A percentile compares a stretch with the other conserved stretches of the same genome.
Evolutionary conservation across 768 basidiomycete genomes (phyloP).

Genomic region (Amanita molliuscula): DNA sequence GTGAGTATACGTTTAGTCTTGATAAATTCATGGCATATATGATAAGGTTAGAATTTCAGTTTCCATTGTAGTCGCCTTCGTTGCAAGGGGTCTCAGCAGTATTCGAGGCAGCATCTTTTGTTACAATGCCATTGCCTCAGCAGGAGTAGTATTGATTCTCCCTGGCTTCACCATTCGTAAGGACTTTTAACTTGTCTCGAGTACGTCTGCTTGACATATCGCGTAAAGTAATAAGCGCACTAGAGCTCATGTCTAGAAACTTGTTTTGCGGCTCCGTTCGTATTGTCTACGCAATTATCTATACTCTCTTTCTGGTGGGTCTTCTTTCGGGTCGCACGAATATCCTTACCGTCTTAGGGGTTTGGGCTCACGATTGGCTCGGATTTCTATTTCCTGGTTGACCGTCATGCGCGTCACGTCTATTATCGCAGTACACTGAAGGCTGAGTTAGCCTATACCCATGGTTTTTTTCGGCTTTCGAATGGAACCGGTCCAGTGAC

Average conservation of each 20-base stretch:
- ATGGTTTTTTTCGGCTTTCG: constrained; percentile 40
- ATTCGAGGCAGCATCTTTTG: constrained; percentile 73
- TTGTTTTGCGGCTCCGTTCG: constrained; percentile 75
- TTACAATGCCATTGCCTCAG: constrained; percentile 83
- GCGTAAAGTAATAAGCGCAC: constrained; percentile 55
- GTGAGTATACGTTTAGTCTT: constrained; percentile 34
- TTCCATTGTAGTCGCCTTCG: constrained; percentile 75
- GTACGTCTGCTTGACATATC: not conserved
- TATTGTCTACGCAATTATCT: constrained; percentile 80
- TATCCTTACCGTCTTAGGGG: constrained; percentile 33
- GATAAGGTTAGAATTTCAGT: constrained; percentile 56
- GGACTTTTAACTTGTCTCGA: constrained; percentile 16
- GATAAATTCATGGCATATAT: not conserved
- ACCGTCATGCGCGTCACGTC: constrained; percentile 41
- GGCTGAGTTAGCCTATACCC: constrained; percentile 32
- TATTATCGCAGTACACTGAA: constrained; percentile 37
- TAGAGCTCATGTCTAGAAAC: constrained; percentile 75
- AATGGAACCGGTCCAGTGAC: constrained; percentile 34
- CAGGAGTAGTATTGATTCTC: constrained; percentile 83
- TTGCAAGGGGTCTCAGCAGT: constrained; percentile 69
- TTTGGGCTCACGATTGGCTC: constrained; percentile 81
- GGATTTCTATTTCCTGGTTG: constrained; percentile 67
- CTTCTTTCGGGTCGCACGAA: not conserved
- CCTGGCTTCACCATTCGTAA: constrained; percentile 78
- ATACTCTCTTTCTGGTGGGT: constrained; percentile 68